Base-by-base conservation (phyloP, 108 stramenopile species). In the Poteriospumella lacustris region DNA sequence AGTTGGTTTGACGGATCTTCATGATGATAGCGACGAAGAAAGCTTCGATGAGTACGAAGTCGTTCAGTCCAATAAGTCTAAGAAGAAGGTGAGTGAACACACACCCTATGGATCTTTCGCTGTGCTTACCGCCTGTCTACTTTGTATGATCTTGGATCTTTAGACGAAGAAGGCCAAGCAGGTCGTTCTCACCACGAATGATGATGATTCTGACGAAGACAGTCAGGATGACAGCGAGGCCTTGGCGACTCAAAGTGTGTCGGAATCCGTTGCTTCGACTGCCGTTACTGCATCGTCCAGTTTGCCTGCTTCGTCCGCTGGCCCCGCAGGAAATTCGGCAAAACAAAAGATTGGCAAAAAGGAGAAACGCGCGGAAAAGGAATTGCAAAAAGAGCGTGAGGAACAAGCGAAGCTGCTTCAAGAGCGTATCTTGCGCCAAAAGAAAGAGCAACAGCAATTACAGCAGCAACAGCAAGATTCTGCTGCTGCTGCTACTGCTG, bases 341-440 rank as follows among this genome's bases (percentile, higher is more conserved):
- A 9, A 69, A 12, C 0, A 43, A 34, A 0, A 76, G 28, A 31
- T 60, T 58, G 39, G 81, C 87, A 72, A 78, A 78, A 12, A 83
- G 82, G 69, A 91, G 90, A 70, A 90, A 91, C 62, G 84, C 84
- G 2, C 89, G 90, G 75, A 92, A 92, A 79, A 91, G 92, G 84
- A 89, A n/a, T n/a, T n/a, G n/a, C n/a, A n/a, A n/a, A n/a, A n/a
- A n/a, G n/a, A n/a, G n/a, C n/a, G n/a, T n/a, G n/a, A n/a, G n/a
- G n/a, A n/a, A n/a, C n/a, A n/a, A n/a, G n/a, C n/a, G n/a, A n/a
- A n/a, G n/a, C n/a, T n/a, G n/a, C n/a, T n/a, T n/a, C n/a, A n/a
- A n/a, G n/a, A n/a, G n/a, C n/a, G n/a, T n/a, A n/a, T n/a, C n/a
- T n/a, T n/a, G n/a, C n/a, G n/a, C n/a, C n/a, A 87, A 58, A 90